Percentiles rank a stretch among this genome's conserved stretches.
These are phyloP conservation scores for Purpureocillium lavendulum DNA, from an alignment of 2,329 filamentous ascomycete genomes.

Conservation along the genomic window DNA sequence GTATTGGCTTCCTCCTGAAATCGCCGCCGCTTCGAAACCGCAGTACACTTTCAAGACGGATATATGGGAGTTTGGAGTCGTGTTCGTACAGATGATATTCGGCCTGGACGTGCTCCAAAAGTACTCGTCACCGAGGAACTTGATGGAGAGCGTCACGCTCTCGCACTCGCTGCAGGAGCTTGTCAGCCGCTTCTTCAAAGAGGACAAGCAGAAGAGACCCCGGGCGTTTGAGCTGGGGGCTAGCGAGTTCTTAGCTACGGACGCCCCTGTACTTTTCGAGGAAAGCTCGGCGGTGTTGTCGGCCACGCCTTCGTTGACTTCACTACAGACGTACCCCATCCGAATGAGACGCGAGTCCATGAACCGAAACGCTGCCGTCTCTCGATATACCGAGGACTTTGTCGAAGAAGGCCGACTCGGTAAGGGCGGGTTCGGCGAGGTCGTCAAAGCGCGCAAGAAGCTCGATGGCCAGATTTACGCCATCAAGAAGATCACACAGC, in stretches of 20 bases:
- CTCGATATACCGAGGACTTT: conserved; percentile 82
- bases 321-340: conserved; percentile 32
- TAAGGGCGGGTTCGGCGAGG: conserved; percentile 91
- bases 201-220: conserved; percentile 74
- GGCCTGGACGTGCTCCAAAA: conserved; percentile 68
- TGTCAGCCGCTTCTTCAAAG: conserved; percentile 74
- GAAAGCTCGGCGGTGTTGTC: conserved; percentile 31
- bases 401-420: conserved; percentile 82
- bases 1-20: conserved; percentile 78
- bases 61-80: conserved; percentile 88
- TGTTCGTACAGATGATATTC: conserved; percentile 91
- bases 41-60: conserved; percentile 73
- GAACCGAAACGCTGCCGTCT: conserved; percentile 43
- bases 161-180: conserved; percentile 73
- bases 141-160: conserved; percentile 63
- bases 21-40: conserved; percentile 51
- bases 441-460: conserved; percentile 91
- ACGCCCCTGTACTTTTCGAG: conserved; percentile 49
- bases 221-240: conserved; percentile 68
- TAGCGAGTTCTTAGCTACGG: conserved; percentile 58
- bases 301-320: conserved; percentile 32
- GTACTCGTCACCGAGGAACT: conserved; percentile 68
- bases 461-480: conserved; percentile 90
- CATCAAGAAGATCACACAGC: conserved; percentile 90
- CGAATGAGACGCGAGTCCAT: conserved; percentile 56